Conservation (phyloP, 2,329 filamentous ascomycete genomes). For the Talaromyces sp. region DNA sequence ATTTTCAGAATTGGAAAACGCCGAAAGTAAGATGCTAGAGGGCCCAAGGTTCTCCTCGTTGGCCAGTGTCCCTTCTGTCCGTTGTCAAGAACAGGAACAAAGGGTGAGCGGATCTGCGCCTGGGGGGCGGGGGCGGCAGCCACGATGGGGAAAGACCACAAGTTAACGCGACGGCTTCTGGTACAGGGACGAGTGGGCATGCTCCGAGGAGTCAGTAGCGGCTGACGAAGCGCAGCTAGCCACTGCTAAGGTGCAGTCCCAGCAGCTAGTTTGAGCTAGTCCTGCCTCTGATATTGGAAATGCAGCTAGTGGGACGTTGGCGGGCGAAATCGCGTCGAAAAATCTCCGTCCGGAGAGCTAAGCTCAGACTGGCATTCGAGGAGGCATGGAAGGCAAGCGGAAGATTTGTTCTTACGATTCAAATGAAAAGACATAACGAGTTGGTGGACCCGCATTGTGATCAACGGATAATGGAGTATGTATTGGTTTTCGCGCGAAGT, state of each 20-base stretch:
- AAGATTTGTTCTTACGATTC: background rate
- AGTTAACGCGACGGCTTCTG: background rate
- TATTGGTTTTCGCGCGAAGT: background rate
- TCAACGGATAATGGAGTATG: background rate
- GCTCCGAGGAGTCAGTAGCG: background rate
- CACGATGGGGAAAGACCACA: conserved; percentile 4
- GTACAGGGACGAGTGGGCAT: background rate
- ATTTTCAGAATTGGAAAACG: conserved; percentile 1
- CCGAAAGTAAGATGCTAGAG: background rate
- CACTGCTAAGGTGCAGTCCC: background rate
- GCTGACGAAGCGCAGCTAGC: background rate
- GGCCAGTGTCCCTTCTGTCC: background rate
- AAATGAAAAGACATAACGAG: background rate
- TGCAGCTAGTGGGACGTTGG: background rate
- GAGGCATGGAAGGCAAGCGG: background rate
- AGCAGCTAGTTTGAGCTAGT: background rate
- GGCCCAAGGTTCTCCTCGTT: background rate
- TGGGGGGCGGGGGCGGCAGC: conserved; percentile 5
- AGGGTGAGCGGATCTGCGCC: conserved; percentile 11
- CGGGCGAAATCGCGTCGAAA: background rate
- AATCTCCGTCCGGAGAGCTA: background rate
- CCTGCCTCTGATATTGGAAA: background rate
- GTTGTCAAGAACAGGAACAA: conserved; percentile 1
- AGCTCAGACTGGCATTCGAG: background rate
- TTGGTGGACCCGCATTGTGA: background rate